A percentile compares a stretch with the other conserved stretches of the same genome.
Conservation (phyloP, 345 rosid genomes). For the Sonneratia caseolaris region DNA sequence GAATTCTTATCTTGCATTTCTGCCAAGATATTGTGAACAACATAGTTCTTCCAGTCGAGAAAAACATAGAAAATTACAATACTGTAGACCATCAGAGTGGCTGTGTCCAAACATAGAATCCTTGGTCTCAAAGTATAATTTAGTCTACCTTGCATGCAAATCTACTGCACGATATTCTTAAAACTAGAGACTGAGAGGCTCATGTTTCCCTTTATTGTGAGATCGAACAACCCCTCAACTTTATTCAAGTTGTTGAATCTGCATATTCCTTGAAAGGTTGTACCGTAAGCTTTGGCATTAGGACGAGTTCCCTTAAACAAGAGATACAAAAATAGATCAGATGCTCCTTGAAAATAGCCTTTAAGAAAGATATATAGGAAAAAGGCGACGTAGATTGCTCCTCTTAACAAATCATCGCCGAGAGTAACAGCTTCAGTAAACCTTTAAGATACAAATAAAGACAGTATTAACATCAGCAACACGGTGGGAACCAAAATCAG, state of each 20-base stretch:
- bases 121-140: constrained; percentile 34
- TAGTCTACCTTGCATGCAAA: constrained; percentile 39
- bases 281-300: constrained; percentile 23
- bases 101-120: constrained; percentile 33
- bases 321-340: constrained; percentile 24
- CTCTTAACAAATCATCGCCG: constrained; percentile 18
- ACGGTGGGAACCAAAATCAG: constrained; percentile 24
- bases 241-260: constrained; percentile 29
- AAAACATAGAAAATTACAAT: constrained; percentile 42
- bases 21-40: constrained; percentile 30
- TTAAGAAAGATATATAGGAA: constrained; percentile 17
- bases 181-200: constrained; percentile 37
- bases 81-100: constrained; percentile 28
- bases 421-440: constrained; percentile 26
- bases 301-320: constrained; percentile 25
- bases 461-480: constrained; percentile 40
- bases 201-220: constrained; percentile 31
- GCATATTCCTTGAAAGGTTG: constrained; percentile 41
- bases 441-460: constrained; percentile 32
- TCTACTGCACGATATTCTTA: constrained; percentile 30
- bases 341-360: constrained; percentile 46
- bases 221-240: constrained; percentile 32
- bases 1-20: constrained; percentile 36
- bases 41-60: constrained; percentile 24
- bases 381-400: constrained; percentile 20